Percentiles rank a stretch among this genome's conserved stretches.
Evolutionary conservation across 306 rosid genomes (phyloP).

Genomic region (Calophaca sinica): DNA sequence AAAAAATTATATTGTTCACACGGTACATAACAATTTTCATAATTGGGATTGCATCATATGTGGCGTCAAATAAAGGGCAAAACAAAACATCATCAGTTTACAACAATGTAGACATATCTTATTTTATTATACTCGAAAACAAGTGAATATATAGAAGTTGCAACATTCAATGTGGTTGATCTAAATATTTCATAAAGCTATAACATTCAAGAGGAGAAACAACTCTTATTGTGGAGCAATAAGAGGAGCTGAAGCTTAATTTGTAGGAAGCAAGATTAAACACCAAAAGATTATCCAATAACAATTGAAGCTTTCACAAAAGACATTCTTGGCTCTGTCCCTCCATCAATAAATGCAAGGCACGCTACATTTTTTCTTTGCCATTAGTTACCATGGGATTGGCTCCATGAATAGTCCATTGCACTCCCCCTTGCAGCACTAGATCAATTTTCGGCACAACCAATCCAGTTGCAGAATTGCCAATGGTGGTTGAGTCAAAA

Average conservation of each 20-base stretch:
- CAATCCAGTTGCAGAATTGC: not conserved
- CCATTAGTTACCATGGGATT: constrained; percentile 55
- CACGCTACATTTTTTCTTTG: constrained; percentile 46
- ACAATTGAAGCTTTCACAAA: constrained; percentile 39
- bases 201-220: too few relatives aligned
- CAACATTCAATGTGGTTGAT: too few relatives aligned
- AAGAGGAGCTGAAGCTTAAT: constrained; percentile 53
- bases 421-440: constrained; percentile 43
- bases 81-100: too few relatives aligned
- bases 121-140: too few relatives aligned
- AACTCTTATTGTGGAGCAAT: constrained; percentile 29
- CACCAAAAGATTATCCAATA: constrained; percentile 31
- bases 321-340: constrained; percentile 12
- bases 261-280: constrained; percentile 45
- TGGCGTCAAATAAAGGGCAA: too few relatives aligned
- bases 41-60: too few relatives aligned
- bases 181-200: too few relatives aligned
- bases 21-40: too few relatives aligned
- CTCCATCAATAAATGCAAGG: constrained; percentile 54
- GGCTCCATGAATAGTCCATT: constrained; percentile 43
- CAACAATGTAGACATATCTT: too few relatives aligned
- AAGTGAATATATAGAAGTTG: too few relatives aligned
- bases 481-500: constrained; percentile 33
- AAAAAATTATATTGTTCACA: too few relatives aligned
- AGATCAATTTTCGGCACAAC: constrained; percentile 48